These are phyloP conservation scores for Fusarium cicatricum DNA, from an alignment of 2,329 filamentous ascomycete species.

Conservation along the genomic window DNA sequence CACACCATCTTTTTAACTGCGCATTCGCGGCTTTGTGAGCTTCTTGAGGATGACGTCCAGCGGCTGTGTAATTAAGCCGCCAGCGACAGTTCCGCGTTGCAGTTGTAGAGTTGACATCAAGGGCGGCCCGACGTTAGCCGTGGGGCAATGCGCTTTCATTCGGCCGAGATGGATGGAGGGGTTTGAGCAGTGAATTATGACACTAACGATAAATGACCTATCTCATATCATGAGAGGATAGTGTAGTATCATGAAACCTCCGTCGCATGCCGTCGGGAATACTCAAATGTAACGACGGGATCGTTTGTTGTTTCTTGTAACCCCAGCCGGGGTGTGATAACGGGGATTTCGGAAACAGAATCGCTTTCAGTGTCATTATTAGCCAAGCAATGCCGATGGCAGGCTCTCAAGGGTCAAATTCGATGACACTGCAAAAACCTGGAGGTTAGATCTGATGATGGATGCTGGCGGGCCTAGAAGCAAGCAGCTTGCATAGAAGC, in stretches of 20 bases:
- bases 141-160: constrained; percentile 29
- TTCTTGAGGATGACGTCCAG: constrained; percentile 36
- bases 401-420: too few relatives aligned
- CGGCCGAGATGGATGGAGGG: constrained; percentile 34
- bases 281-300: not conserved
- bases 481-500: too few relatives aligned
- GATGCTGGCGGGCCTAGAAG: too few relatives aligned
- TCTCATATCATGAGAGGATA: not conserved
- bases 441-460: too few relatives aligned
- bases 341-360: not conserved
- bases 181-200: constrained; percentile 1
- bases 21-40: constrained; percentile 17
- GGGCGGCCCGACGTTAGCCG: constrained; percentile 44
- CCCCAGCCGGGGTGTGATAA: not conserved
- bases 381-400: too few relatives aligned
- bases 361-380: not conserved
- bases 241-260: not conserved
- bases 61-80: constrained; percentile 37
- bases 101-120: constrained; percentile 15
- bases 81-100: constrained; percentile 37
- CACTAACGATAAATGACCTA: constrained; percentile 5
- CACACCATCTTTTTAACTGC: constrained; percentile 36
- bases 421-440: too few relatives aligned
- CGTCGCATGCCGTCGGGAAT: constrained; percentile 16
- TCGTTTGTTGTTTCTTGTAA: not conserved